These are phyloP conservation scores for Boletus subcaerulescens DNA, from an alignment of 768 basidiomycete genomes.

Conservation along the genomic window DNA sequence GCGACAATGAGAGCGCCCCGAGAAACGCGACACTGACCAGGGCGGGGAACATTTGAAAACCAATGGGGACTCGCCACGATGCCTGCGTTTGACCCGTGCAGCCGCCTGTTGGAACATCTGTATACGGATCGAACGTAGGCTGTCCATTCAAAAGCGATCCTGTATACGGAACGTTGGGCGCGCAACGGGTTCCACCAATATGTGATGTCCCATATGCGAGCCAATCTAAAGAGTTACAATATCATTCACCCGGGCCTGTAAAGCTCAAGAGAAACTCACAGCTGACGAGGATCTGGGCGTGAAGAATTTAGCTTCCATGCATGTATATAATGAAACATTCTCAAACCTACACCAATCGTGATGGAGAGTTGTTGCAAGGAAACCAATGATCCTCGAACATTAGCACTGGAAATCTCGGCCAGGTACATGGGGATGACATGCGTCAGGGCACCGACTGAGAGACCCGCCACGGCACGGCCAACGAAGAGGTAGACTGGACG, in stretches of 20 bases:
- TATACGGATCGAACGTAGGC: slow-evolving; percentile 28
- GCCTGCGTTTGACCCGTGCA: slow-evolving; percentile 31
- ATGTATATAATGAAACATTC: background rate
- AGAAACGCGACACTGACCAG: slow-evolving; percentile 27
- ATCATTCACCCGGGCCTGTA: background rate
- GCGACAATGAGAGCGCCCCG: background rate
- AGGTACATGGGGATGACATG: slow-evolving; percentile 33
- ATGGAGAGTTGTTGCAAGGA: slow-evolving; percentile 36
- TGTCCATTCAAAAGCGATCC: slow-evolving; percentile 31
- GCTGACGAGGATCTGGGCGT: slow-evolving; percentile 29
- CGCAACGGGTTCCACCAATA: slow-evolving; percentile 33
- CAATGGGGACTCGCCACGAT: slow-evolving; percentile 36
- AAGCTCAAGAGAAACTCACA: slow-evolving; percentile 17
- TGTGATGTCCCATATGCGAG: slow-evolving; percentile 33
- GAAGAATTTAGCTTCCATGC: background rate
- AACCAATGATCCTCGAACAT: slow-evolving; percentile 36
- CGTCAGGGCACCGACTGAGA: slow-evolving; percentile 20
- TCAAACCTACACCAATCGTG: slow-evolving; percentile 32
- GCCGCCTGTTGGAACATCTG: slow-evolving; percentile 30
- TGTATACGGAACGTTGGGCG: slow-evolving; percentile 28
- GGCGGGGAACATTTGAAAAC: slow-evolving; percentile 39
- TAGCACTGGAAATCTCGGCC: slow-evolving; percentile 39
- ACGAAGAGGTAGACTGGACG: slow-evolving; percentile 26
- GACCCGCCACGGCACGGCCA: slow-evolving; percentile 26
- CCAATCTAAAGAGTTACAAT: slow-evolving; percentile 22